Evolutionary conservation across 139 green algal genomes (phyloP).

Genomic region (Spirogloea muscicola): DNA sequence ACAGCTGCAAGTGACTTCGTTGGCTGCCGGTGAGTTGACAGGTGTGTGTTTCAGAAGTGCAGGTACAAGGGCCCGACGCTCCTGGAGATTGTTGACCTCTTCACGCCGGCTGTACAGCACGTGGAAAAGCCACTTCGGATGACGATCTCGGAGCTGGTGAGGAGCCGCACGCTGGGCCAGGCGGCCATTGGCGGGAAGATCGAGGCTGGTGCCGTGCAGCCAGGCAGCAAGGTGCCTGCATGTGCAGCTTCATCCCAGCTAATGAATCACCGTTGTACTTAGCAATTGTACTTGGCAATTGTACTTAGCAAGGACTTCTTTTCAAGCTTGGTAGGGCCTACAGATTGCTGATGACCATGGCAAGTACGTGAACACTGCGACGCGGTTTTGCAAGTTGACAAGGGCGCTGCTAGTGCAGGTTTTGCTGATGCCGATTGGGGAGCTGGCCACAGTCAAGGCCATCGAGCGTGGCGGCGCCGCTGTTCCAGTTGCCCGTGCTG

Average conservation of each 20-base stretch:
- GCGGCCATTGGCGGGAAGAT: conserved; percentile 75
- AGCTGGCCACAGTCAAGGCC: conserved; percentile 55
- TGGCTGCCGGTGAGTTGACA: neutral
- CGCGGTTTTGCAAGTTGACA: too few relatives aligned
- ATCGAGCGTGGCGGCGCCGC: conserved; percentile 29
- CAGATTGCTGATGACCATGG: too few relatives aligned
- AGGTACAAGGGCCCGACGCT: conserved; percentile 59
- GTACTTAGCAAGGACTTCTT: too few relatives aligned
- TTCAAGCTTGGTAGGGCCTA: too few relatives aligned
- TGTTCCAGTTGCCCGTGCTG: conserved; percentile 62
- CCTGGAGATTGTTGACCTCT: conserved; percentile 69
- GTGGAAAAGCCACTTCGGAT: conserved; percentile 25
- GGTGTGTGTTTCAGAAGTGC: neutral
- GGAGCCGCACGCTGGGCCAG: conserved; percentile 45
- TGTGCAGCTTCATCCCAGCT: too few relatives aligned
- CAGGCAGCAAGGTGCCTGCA: conserved; percentile 34
- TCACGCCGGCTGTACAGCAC: neutral
- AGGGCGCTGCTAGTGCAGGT: too few relatives aligned
- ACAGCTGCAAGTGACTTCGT: neutral
- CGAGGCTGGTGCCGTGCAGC: conserved; percentile 60
- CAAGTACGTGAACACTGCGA: too few relatives aligned
- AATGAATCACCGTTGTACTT: too few relatives aligned
- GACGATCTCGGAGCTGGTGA: conserved; percentile 27
- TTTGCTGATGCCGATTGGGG: conserved; percentile 63
- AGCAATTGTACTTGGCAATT: too few relatives aligned